phyloP scores from a whole-genome alignment of 805 yeast species.

The Candida railenensis region DNA sequence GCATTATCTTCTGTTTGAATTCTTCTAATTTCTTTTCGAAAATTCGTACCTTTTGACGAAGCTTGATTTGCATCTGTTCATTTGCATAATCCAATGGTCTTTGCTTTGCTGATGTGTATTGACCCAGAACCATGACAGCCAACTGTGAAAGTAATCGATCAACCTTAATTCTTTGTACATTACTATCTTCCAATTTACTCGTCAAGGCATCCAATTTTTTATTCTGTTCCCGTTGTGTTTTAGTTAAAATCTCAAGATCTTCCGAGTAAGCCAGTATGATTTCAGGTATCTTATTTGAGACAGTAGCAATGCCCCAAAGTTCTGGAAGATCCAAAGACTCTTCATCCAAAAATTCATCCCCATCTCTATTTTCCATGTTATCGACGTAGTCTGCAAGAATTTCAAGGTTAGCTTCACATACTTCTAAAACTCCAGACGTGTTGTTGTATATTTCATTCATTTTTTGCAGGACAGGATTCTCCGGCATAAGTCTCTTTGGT shows the following conservation, averaged over 20 bases:
- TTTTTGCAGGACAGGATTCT: constrained; percentile 9
- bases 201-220: constrained; percentile 7
- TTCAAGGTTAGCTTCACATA: constrained; percentile 20
- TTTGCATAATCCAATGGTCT: constrained; percentile 32
- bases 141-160: constrained; percentile 28
- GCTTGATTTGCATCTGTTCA: constrained; percentile 19
- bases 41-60: constrained; percentile 25
- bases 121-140: constrained; percentile 12
- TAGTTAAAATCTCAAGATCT: neutral
- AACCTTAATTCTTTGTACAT: constrained; percentile 16
- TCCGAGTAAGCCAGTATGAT: neutral
- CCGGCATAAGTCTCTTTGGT: constrained; percentile 3
- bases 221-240: constrained; percentile 6
- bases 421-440: constrained; percentile 24
- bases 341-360: neutral
- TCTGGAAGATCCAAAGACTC: constrained; percentile 12
- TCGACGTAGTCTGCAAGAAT: constrained; percentile 12
- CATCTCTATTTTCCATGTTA: constrained; percentile 6
- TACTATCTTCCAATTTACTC: constrained; percentile 13
- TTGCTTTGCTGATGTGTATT: constrained; percentile 8
- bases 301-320: constrained; percentile 16
- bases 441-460: constrained; percentile 20
- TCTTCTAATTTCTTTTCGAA: constrained; percentile 23
- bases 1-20: constrained; percentile 25
- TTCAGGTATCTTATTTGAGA: neutral